Evolutionary conservation across 1,284 basidiomycete genomes (phyloP).

Genomic region (Ganoderma leucocontextum): DNA sequence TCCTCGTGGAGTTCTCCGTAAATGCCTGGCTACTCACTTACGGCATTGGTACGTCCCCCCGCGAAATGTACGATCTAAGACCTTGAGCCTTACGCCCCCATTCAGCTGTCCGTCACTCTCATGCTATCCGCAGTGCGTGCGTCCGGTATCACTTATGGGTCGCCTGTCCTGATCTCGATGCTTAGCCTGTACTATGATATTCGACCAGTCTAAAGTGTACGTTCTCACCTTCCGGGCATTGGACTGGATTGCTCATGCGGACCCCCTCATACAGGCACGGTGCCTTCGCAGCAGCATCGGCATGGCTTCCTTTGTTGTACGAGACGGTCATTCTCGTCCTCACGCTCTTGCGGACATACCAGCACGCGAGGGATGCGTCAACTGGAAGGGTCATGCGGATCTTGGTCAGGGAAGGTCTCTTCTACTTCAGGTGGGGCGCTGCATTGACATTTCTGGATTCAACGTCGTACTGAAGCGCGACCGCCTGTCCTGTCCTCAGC

Average conservation of each 20-base stretch:
- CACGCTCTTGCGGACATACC: slow-evolving; percentile 54
- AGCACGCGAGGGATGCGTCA: slow-evolving; percentile 48
- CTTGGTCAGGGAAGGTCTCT: slow-evolving; percentile 60
- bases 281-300: slow-evolving; percentile 53
- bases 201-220: slow-evolving; percentile 49
- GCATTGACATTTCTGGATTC: not conserved
- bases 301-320: slow-evolving; percentile 64
- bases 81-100: too few relatives aligned
- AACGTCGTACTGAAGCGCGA: not conserved
- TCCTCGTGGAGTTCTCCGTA: slow-evolving; percentile 50
- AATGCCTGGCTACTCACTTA: slow-evolving; percentile 59
- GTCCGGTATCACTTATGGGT: too few relatives aligned
- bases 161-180: too few relatives aligned
- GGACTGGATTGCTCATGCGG: not conserved
- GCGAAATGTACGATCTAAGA: not conserved
- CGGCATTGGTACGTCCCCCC: slow-evolving; percentile 27
- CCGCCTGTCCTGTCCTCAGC: slow-evolving; percentile 38
- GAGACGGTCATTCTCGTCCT: slow-evolving; percentile 60
- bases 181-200: slow-evolving; percentile 64
- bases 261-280: slow-evolving; percentile 23
- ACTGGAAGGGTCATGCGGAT: slow-evolving; percentile 53
- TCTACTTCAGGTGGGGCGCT: slow-evolving; percentile 58
- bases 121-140: not conserved
- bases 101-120: slow-evolving; percentile 1
- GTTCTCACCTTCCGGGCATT: slow-evolving; percentile 12